phyloP scores from a whole-genome alignment of 306 rosid species.

The Castanea crenata region DNA sequence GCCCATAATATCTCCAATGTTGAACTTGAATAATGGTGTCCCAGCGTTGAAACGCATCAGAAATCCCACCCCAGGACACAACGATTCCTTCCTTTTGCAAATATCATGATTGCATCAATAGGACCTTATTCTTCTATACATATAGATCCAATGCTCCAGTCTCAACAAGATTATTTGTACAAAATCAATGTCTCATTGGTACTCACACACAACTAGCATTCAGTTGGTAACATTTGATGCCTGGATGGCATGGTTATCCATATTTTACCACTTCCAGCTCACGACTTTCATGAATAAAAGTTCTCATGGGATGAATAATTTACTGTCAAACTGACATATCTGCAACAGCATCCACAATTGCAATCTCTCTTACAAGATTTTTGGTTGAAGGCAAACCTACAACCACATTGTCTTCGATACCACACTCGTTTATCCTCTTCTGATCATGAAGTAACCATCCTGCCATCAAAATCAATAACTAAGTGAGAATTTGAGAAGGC shows the following conservation, averaged over 20 bases:
- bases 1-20: too few species aligned
- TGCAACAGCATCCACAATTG: constrained; percentile 28
- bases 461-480: constrained; percentile 30
- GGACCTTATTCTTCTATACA: background rate
- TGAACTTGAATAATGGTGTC: too few species aligned
- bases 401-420: constrained; percentile 70
- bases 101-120: background rate
- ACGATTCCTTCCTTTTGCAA: background rate
- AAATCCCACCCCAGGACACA: too few species aligned
- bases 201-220: constrained; percentile 12
- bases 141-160: background rate
- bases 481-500: background rate
- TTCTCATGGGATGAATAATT: background rate
- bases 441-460: constrained; percentile 95
- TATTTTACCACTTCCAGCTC: background rate
- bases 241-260: background rate
- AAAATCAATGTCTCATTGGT: constrained; percentile 9
- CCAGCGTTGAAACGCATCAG: too few species aligned
- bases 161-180: background rate
- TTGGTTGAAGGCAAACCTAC: constrained; percentile 83
- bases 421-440: constrained; percentile 86
- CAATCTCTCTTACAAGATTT: constrained; percentile 47
- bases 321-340: constrained; percentile 45
- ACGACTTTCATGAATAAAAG: background rate
- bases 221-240: constrained; percentile 3